Evolutionary conservation across 345 rosid species (phyloP).

Genomic region (Populus pruinosa): DNA sequence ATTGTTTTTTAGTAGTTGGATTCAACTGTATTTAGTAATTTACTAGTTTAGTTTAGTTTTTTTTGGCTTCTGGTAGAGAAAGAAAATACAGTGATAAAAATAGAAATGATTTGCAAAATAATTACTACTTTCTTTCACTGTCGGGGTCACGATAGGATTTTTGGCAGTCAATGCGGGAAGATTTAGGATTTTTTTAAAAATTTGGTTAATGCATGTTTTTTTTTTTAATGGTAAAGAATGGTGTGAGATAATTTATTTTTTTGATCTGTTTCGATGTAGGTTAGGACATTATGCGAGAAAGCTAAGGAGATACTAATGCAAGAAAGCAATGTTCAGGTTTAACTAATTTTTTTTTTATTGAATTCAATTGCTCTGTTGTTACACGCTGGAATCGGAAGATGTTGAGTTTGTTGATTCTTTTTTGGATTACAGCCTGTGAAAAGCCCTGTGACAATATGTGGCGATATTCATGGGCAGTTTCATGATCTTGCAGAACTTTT

Average conservation of each 20-base stretch:
- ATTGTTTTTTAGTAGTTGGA: not conserved
- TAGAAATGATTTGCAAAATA: not conserved
- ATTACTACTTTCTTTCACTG: not conserved
- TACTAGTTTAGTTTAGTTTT: too few relatives aligned
- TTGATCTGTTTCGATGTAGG: slow-evolving; percentile 34
- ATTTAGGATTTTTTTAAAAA: too few relatives aligned
- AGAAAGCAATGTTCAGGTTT: slow-evolving; percentile 97
- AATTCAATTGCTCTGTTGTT: not conserved
- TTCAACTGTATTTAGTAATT: not conserved
- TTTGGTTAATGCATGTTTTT: not conserved
- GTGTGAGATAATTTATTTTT: not conserved
- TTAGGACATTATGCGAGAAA: slow-evolving; percentile 83
- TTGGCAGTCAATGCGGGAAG: not conserved
- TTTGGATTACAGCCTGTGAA: slow-evolving; percentile 61
- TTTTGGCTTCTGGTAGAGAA: not conserved
- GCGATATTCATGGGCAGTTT: slow-evolving; percentile 96
- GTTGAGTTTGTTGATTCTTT: slow-evolving; percentile 17
- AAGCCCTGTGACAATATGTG: slow-evolving; percentile 94
- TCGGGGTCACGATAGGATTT: not conserved
- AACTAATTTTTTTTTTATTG: not conserved
- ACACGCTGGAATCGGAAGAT: not conserved
- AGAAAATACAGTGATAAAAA: not conserved
- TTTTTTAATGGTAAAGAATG: not conserved
- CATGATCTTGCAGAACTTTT: slow-evolving; percentile 99
- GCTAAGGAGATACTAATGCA: slow-evolving; percentile 95